Evolutionary conservation across 2,329 filamentous ascomycete genomes (phyloP), one percentile per base, ranked within the genome.

Genomic region (Monosporascus sp.): DNA sequence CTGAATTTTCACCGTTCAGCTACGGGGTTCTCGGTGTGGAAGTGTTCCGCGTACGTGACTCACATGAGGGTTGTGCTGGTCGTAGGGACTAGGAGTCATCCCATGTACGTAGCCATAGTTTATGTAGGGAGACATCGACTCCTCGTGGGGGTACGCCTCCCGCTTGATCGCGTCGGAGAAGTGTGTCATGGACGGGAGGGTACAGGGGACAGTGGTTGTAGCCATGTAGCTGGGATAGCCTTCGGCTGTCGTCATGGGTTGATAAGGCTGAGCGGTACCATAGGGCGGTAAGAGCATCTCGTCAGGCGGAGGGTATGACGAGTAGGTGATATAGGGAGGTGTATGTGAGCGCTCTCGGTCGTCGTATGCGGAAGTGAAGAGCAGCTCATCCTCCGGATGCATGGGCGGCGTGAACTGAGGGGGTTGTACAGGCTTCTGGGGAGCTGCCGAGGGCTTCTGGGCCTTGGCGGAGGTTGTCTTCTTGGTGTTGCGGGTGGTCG

Each of bases 21-120:
- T 75, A 73, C 69, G 69, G 66, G 68, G 63, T 64, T 71, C 69
- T 69, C 69, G 69, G 64, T 69, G 64, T 69, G 67, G 69, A 70
- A 69, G 63, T 68, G 65, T 66, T 71, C 67, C 43, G 66, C 74
- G 75, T 66, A 70, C 76, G 70, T 74, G 74, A 85, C 84, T 87
- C 86, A 91, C 88, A 83, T 89, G 86, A 79, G 86, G 82, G 72
- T 83, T 81, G 70, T 83, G 82, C 62, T 84, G 76, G 68, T 87
- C 82, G 76, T 89, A 90, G 26, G 81, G 76, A 61, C 82, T 78
- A 54, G 77, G 74, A 55, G 76, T 73, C 67, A 89, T 81, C 49
- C 79, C 77, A 54, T 81, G 76, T 69, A 87, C 78, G 62, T 84
- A 86, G 60, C 78, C 76, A 69, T 90, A 90, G 73, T 76, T 81